These are phyloP conservation scores for Penicillium flavigenum DNA, from an alignment of 495 filamentous ascomycete genomes.

Conservation along the genomic window DNA sequence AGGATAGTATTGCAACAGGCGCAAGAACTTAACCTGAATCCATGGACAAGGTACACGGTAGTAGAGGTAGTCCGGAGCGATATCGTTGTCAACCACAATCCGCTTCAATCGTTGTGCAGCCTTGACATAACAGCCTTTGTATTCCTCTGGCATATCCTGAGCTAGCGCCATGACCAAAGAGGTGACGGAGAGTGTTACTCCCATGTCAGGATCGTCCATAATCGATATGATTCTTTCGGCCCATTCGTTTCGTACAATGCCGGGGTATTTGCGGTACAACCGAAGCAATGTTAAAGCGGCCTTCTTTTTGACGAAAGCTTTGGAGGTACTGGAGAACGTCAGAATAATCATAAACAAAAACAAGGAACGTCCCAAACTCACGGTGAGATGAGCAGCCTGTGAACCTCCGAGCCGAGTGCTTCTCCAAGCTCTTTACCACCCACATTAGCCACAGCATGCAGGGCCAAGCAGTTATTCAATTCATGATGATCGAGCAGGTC, in stretches of 20 bases:
- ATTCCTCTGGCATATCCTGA: slow-evolving; percentile 89
- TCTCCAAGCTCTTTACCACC: slow-evolving; percentile 97
- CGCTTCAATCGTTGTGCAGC: slow-evolving; percentile 85
- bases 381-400: slow-evolving; percentile 93
- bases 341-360: slow-evolving; percentile 15
- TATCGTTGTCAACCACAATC: slow-evolving; percentile 85
- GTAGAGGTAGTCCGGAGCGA: slow-evolving; percentile 85
- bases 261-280: slow-evolving; percentile 89
- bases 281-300: slow-evolving; percentile 94
- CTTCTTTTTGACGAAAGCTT: slow-evolving; percentile 99
- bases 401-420: slow-evolving; percentile 88
- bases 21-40: slow-evolving; percentile 93
- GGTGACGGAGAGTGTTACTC: slow-evolving; percentile 91
- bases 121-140: slow-evolving; percentile 91
- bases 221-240: slow-evolving; percentile 94
- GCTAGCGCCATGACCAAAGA: slow-evolving; percentile 95
- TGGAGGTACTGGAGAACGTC: slow-evolving; percentile 68
- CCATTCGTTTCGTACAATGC: slow-evolving; percentile 95
- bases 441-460: slow-evolving; percentile 98
- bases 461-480: slow-evolving; percentile 93
- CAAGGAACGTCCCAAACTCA: slow-evolving; percentile 46
- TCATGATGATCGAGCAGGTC: slow-evolving; percentile 94
- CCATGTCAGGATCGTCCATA: slow-evolving; percentile 96
- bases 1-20: slow-evolving; percentile 91
- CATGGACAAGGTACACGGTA: slow-evolving; percentile 99